These are phyloP conservation scores for Citrus trifoliata DNA, from an alignment of 345 rosid species.

Conservation along the genomic window DNA sequence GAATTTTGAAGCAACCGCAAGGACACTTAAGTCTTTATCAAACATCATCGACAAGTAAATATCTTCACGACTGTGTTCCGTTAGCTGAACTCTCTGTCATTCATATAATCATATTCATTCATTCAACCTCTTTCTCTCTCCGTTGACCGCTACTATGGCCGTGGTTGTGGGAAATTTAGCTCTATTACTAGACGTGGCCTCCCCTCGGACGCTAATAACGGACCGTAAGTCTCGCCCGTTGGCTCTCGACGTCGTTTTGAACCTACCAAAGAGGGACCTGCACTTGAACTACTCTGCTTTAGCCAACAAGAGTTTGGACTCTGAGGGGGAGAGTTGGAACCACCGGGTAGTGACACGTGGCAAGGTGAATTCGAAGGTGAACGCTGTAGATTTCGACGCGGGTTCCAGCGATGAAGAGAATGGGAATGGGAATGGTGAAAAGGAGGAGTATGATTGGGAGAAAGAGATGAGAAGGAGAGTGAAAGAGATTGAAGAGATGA, in stretches of 20 bases:
- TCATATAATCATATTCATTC: slow-evolving; percentile 17
- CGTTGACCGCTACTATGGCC: slow-evolving; percentile 42
- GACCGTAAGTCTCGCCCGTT: slow-evolving; percentile 63
- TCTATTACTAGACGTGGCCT: slow-evolving; percentile 48
- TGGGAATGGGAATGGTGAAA: slow-evolving; percentile 47
- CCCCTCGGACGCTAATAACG: slow-evolving; percentile 38
- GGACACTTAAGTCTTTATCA: slow-evolving; percentile 23
- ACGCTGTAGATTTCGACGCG: slow-evolving; percentile 71
- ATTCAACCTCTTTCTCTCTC: slow-evolving; percentile 1
- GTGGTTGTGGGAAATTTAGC: slow-evolving; percentile 71
- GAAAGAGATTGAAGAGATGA: slow-evolving; percentile 81
- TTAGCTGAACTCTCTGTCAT: slow-evolving; percentile 11
- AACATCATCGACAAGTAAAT: slow-evolving; percentile 16
- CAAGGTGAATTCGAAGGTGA: slow-evolving; percentile 59
- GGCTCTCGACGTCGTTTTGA: slow-evolving; percentile 44
- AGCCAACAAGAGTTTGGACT: slow-evolving; percentile 45
- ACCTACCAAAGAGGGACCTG: slow-evolving; percentile 51
- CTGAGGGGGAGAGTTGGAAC: slow-evolving; percentile 49
- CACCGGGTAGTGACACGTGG: slow-evolving; percentile 45
- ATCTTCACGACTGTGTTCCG: slow-evolving; percentile 22
- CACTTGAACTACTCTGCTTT: slow-evolving; percentile 29
- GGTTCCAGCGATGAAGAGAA: slow-evolving; percentile 56
- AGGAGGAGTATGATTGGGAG: slow-evolving; percentile 52
- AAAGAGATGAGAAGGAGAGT: slow-evolving; percentile 71
- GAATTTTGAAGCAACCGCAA: background rate